Evolutionary conservation across 2,329 filamentous ascomycete species (phyloP), one percentile per base, ranked within the genome.

Genomic region (Elsinoe arachidis): DNA sequence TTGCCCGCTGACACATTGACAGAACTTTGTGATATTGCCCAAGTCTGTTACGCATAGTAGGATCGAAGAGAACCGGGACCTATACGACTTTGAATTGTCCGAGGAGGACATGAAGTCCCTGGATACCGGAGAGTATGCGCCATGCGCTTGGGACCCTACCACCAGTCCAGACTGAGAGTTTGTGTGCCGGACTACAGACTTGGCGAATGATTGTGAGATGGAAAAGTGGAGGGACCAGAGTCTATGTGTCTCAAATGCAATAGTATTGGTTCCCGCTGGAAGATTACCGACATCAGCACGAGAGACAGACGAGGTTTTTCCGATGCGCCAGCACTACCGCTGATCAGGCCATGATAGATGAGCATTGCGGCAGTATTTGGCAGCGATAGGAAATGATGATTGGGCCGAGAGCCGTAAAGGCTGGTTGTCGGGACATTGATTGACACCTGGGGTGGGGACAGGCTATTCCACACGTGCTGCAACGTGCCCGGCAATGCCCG

Each of bases 1-100:
- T 58, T 21, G 41, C 19, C 12, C 9, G 44, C 39, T 35, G 55
- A 52, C 30, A 57, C 10, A 39, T 38, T 47, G 35, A 51, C 49
- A 81, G 78, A 80, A 79, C 7, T 84, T 82, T 63, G 78, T 84
- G 30, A 81, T 82, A 12, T 71, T 86, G 21, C 82, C 82, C 0
- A 85, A 85, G 67, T 83, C 81, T 1, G 80, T 81, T 15, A 84
- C 80, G 0, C 77, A 78, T 2, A 73, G 74, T 9, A 74, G 82
- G 15, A 85, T 86, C 61, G 74, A 80, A 60, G 80, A 84, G 68
- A 86, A 86, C 61, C 73, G 75, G 1, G 67, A 78, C 43, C 66
- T 85, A 1, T 85, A 78, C 60, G 81, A 84, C 63, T 85, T 85
- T 62, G 77, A 80, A 66, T 70, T 85, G 26, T 73, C 75, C 2